These are phyloP conservation scores for Ophiostoma ulmi DNA, from an alignment of 2,329 filamentous ascomycete species.

Conservation along the genomic window DNA sequence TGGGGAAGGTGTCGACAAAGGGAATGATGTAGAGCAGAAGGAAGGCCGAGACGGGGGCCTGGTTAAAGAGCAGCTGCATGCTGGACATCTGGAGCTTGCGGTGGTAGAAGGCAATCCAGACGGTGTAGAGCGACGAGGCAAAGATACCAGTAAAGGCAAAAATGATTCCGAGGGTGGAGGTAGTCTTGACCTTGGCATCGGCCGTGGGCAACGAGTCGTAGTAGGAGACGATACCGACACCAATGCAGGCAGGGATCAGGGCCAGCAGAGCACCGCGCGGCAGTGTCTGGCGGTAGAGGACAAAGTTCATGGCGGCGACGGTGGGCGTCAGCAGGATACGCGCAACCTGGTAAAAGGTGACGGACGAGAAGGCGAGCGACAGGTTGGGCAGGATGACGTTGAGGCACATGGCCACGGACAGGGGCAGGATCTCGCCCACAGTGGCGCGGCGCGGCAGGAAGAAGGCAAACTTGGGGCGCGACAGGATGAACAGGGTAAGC, in stretches of 20 bases:
- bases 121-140: conserved; percentile 62
- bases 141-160: conserved; percentile 61
- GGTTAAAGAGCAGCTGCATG: conserved; percentile 65
- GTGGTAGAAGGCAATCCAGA: conserved; percentile 63
- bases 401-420: conserved; percentile 62
- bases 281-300: conserved; percentile 54
- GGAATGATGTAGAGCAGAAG: conserved; percentile 62
- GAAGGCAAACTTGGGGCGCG: conserved; percentile 52
- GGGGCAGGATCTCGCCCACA: conserved; percentile 54
- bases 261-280: conserved; percentile 50
- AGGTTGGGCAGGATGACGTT: conserved; percentile 66
- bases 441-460: conserved; percentile 54
- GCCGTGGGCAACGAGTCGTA: conserved; percentile 55
- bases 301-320: conserved; percentile 60
- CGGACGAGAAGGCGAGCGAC: conserved; percentile 60
- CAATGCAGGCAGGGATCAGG: conserved; percentile 56
- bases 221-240: conserved; percentile 62
- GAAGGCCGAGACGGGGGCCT: conserved; percentile 58
- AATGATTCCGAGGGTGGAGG: conserved; percentile 53
- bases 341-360: conserved; percentile 66
- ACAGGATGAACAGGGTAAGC: conserved; percentile 57
- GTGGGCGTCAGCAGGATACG: conserved; percentile 62
- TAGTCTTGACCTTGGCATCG: conserved; percentile 49
- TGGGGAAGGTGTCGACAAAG: conserved; percentile 59
- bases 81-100: conserved; percentile 60